Percentiles rank a stretch among this genome's conserved stretches.
Evolutionary conservation across 2,329 filamentous ascomycete species (phyloP).

Genomic region (Polychaeton citri): DNA sequence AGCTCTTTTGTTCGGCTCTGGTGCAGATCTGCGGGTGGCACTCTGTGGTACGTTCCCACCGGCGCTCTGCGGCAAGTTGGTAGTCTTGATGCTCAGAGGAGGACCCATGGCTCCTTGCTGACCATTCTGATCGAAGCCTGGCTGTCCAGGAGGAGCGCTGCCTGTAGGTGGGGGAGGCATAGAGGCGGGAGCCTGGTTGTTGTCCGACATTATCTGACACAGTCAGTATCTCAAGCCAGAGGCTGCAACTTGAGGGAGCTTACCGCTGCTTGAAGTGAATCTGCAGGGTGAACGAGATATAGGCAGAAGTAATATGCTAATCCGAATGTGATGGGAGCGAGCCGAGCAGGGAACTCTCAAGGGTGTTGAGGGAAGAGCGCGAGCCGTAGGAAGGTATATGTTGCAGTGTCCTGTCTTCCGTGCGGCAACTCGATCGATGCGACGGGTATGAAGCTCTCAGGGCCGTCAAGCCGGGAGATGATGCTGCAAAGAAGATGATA

Average conservation of each 20-base stretch:
- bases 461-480: no score
- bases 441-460: no score
- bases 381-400: no score
- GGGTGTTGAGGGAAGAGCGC: no score
- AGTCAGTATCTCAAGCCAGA: neutral
- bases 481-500: no score
- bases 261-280: conserved; percentile 2
- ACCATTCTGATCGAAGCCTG: conserved; percentile 52
- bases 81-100: conserved; percentile 61
- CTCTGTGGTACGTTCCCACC: neutral
- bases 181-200: conserved; percentile 61
- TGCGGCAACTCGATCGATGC: no score
- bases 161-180: conserved; percentile 55
- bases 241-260: neutral
- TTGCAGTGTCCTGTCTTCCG: no score
- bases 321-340: no score
- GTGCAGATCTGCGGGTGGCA: conserved; percentile 45
- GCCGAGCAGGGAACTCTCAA: no score
- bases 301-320: conserved; percentile 4
- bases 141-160: conserved; percentile 53
- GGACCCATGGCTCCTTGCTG: conserved; percentile 75
- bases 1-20: conserved; percentile 96
- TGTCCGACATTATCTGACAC: conserved; percentile 24
- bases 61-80: conserved; percentile 82
- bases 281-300: conserved; percentile 7